Percentiles rank a stretch among this genome's conserved stretches.
Evolutionary conservation across 306 rosid genomes (phyloP).

Genomic region (Prunus armeniaca): DNA sequence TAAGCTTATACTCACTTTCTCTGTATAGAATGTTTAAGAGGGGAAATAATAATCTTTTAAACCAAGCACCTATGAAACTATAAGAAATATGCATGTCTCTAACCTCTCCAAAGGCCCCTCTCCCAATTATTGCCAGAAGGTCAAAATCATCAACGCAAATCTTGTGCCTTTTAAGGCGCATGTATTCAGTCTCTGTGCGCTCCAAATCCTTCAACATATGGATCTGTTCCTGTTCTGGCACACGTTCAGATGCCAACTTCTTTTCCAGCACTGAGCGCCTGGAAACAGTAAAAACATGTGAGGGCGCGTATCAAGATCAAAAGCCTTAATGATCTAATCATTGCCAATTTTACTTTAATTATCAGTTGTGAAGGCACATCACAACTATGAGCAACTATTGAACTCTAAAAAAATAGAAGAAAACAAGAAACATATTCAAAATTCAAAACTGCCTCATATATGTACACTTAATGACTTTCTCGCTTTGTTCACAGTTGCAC

Average conservation of each 20-base stretch:
- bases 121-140: slow-evolving; percentile 81
- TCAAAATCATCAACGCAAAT: slow-evolving; percentile 89
- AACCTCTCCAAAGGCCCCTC: slow-evolving; percentile 99
- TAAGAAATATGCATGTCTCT: slow-evolving; percentile 23
- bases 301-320: slow-evolving; percentile 6
- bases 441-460: background rate
- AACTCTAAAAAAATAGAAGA: background rate
- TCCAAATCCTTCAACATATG: slow-evolving; percentile 80
- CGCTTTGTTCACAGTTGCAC: background rate
- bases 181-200: slow-evolving; percentile 79
- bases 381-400: background rate
- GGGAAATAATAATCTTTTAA: background rate
- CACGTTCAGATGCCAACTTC: slow-evolving; percentile 66
- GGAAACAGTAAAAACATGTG: slow-evolving; percentile 25
- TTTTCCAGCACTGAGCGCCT: slow-evolving; percentile 79
- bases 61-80: slow-evolving; percentile 2
- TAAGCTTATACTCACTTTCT: background rate
- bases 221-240: slow-evolving; percentile 78
- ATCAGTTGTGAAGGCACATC: background rate
- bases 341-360: background rate
- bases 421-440: background rate
- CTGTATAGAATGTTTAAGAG: background rate
- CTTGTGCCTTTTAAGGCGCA: slow-evolving; percentile 80
- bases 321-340: background rate
- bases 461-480: background rate